Conservation (phyloP, 2,329 filamentous ascomycete genomes). For the Ophiostoma sp. region DNA sequence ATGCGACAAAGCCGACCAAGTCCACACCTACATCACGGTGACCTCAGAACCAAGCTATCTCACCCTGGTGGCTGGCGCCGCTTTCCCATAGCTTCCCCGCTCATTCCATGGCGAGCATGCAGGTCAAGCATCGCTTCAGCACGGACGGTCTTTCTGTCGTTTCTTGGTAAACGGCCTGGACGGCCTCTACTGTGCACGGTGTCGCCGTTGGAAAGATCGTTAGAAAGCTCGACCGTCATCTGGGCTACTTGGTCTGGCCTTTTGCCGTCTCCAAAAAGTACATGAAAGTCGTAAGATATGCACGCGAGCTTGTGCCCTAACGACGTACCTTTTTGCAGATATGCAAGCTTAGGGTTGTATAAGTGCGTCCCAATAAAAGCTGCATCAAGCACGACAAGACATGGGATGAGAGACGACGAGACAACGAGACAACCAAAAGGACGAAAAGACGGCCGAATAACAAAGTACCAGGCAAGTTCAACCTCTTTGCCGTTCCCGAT, state of each 20-base stretch:
- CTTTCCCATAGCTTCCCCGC: neutral
- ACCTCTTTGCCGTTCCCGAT: conserved; percentile 11
- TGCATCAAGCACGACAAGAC: conserved; percentile 3
- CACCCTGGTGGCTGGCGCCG: neutral
- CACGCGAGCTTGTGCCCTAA: neutral
- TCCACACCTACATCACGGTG: neutral
- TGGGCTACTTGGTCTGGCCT: neutral
- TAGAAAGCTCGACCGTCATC: too few relatives aligned
- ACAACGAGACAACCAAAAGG: neutral
- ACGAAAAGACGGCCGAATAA: neutral
- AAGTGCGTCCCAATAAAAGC: neutral
- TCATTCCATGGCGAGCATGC: neutral
- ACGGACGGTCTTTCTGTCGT: neutral
- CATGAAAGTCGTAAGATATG: conserved; percentile 11
- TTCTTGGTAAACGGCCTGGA: neutral
- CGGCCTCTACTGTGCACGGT: neutral
- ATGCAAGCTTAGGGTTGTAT: neutral
- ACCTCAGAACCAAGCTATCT: neutral
- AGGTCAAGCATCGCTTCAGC: neutral
- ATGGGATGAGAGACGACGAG: neutral
- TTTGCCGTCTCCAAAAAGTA: neutral
- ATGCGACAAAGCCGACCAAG: neutral
- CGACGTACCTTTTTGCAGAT: neutral
- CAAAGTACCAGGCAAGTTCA: neutral
- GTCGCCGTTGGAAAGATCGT: neutral